These are phyloP conservation scores for Carpinus fangiana DNA, from an alignment of 306 rosid genomes.

Conservation along the genomic window DNA sequence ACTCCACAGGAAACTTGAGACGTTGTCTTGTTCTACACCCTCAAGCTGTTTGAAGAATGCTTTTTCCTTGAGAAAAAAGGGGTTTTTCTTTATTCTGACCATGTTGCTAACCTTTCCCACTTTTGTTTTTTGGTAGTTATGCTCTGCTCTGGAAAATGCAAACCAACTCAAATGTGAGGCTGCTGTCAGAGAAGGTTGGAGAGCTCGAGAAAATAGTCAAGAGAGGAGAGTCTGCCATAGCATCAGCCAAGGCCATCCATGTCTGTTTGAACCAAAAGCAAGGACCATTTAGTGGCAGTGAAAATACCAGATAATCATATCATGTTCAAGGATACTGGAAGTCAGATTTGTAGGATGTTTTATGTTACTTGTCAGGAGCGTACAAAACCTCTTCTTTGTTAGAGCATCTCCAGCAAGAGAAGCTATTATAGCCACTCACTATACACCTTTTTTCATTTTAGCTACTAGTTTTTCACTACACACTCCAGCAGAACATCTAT, in stretches of 20 bases:
- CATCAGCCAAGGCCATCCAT: slow-evolving; percentile 61
- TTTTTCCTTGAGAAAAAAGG: not conserved
- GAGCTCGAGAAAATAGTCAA: slow-evolving; percentile 66
- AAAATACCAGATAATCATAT: slow-evolving; percentile 12
- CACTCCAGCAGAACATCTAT: too few species aligned
- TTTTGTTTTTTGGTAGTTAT: slow-evolving; percentile 47
- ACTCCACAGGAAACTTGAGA: not conserved
- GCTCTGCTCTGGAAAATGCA: slow-evolving; percentile 77
- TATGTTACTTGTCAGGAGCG: not conserved
- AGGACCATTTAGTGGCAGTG: slow-evolving; percentile 18
- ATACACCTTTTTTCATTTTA: too few species aligned
- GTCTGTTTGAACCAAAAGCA: slow-evolving; percentile 34
- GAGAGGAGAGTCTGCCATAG: slow-evolving; percentile 76
- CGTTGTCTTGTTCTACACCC: not conserved
- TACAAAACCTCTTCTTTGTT: not conserved
- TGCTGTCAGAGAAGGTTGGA: slow-evolving; percentile 65
- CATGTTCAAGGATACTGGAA: slow-evolving; percentile 35
- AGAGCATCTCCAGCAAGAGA: too few species aligned
- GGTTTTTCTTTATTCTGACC: not conserved
- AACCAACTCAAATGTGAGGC: slow-evolving; percentile 60
- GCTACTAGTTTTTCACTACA: too few species aligned
- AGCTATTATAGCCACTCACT: too few species aligned
- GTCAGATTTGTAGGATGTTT: slow-evolving; percentile 19
- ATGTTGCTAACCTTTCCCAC: not conserved
- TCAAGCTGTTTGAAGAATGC: not conserved